Evolutionary conservation across 441 rosid species (phyloP), one percentile per base, ranked within the genome.

Genomic region (Isatis lusitanica): DNA sequence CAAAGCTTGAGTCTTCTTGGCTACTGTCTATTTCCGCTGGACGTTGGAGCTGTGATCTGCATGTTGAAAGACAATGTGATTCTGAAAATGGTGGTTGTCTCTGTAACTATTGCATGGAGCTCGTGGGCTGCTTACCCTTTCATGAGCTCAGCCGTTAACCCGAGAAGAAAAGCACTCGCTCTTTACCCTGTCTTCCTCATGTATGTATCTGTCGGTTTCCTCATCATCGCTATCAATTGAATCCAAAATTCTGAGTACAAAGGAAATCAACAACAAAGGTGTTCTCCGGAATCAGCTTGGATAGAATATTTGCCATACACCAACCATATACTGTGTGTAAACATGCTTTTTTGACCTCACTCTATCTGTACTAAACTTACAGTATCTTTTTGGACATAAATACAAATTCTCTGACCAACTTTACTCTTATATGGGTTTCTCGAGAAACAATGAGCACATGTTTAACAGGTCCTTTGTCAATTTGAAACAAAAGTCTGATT

Each of bases 41-140:
- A 87, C 63, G 72, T 94, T 9, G 98, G 96, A 58, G 99, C 99
- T 13, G 72, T 94, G 47, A 79, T 89, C 78, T 92, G 97, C 74
- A 78, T 95, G 96, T 46, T 95, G 85, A 84, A 89, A 82, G 92
- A 88, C 83, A 91, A 83, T 33, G 96, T 88, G 28, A 73, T 95
- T 31, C 51, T 95, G 65, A 95, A 91, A 82, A 60, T 88, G 74
- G 60, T 91, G 1, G 98, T 91, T 48, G 99, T 92, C 3, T 81
- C 79, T 33, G 90, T 89, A 70, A 89, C 97, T 1, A 80, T 94
- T 80, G 99, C 99, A 0, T 91, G 98, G 97, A 92, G 99, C 80
- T 92, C 97, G 3, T 95, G 95, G 99, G 95, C 99, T n/a, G 97
- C 99, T 63, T 95, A 92, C 76, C 96, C 97, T 21, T 92, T 95